Evolutionary conservation across 345 rosid genomes (phyloP), one percentile per base, ranked within the genome.

Genomic region (Hirschfeldia incana): DNA sequence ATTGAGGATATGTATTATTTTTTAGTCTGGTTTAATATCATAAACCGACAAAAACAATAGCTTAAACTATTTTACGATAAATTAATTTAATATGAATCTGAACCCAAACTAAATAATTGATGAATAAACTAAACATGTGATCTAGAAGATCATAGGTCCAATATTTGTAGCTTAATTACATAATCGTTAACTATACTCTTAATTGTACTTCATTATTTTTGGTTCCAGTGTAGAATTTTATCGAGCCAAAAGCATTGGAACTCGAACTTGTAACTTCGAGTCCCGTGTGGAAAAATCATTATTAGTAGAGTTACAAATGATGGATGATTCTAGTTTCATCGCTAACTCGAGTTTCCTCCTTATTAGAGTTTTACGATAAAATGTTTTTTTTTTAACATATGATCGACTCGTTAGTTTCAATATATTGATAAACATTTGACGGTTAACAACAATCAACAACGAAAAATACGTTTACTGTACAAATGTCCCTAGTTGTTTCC

Each of bases 401-500:
- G 44, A 42, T 29, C 58, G 62, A 44, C 46, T 6, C 33, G 36
- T 6, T 55, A 70, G 15, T 51, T 53, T 27, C 3, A 72, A 60
- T 26, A 9, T 30, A 72, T 72, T 26, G 16, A 77, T 70, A 36
- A 63, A 70, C 42, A 70, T 70, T 12, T 65, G n/a, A 36, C 15
- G 36, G 68, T 39, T 72, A 67, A 58, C 72, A 65, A 65, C 5
- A 64, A 71, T 2, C 17, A 21, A 21, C 21, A 21, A 21, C 21
- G 21, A 21, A 71, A 65, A 78, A 78, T 64, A 78, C 76, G 72
- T 8, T 65, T 29, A 71, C 72, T 55, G 65, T 37, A 53, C 73
- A 57, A 57, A 65, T 30, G 65, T 5, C 67, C 76, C 67, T 78
- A 78, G 76, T 78, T 78, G 76, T 78, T 72, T 65, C 81, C 76